These are phyloP conservation scores for Macrolepiota fuliginosa DNA, from an alignment of 768 basidiomycete genomes.

Conservation along the genomic window DNA sequence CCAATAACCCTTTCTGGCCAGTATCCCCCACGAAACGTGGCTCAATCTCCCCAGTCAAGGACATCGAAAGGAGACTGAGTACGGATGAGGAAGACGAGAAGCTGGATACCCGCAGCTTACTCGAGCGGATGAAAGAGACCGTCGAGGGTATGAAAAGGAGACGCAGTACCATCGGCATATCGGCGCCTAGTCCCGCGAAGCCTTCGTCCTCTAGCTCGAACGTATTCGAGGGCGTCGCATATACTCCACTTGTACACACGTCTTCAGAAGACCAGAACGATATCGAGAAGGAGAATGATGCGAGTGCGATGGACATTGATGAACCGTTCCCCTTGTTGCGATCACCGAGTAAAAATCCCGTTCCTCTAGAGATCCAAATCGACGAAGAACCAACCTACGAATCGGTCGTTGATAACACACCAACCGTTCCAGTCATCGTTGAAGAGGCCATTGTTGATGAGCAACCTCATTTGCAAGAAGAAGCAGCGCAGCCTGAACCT, in stretches of 20 bases:
- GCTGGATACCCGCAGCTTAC: slow-evolving; percentile 37
- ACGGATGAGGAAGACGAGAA: slow-evolving; percentile 30
- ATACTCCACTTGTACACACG: neutral
- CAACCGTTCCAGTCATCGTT: slow-evolving; percentile 11
- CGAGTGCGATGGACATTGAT: slow-evolving; percentile 17
- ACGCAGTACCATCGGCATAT: slow-evolving; percentile 28
- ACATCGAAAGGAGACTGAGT: slow-evolving; percentile 14
- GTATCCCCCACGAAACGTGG: slow-evolving; percentile 7
- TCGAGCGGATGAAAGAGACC: slow-evolving; percentile 49
- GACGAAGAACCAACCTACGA: neutral
- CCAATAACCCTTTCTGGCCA: slow-evolving; percentile 15
- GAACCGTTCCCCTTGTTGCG: neutral
- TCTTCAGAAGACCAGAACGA: neutral
- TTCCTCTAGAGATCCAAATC: neutral
- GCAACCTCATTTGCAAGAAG: neutral
- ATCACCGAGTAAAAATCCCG: neutral
- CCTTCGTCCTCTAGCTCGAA: neutral
- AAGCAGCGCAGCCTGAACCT: neutral
- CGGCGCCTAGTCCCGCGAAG: slow-evolving; percentile 4
- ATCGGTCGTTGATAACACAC: neutral
- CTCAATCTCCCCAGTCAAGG: slow-evolving; percentile 12
- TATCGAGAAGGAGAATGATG: slow-evolving; percentile 2
- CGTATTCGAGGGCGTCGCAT: slow-evolving; percentile 1
- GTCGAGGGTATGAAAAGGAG: slow-evolving; percentile 47
- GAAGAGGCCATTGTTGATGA: slow-evolving; percentile 7